Evolutionary conservation across 202 grass and related monocot genomes (phyloP), one percentile per base, ranked within the genome.

Genomic region (Elaeis oleifera): DNA sequence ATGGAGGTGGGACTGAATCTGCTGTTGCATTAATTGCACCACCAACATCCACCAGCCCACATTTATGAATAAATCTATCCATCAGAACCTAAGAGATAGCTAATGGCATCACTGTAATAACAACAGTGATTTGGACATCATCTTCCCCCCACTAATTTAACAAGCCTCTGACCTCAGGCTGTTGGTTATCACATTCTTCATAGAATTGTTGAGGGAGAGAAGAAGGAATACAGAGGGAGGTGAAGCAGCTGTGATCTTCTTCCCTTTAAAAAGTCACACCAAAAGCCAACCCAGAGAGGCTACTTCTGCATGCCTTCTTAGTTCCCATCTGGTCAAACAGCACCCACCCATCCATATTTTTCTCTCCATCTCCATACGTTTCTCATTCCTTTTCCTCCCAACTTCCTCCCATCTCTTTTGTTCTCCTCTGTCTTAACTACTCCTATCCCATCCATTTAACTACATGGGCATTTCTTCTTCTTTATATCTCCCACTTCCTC

Each of bases 231-330:
- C 5, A 13, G 1, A 13, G 6, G 9, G 36, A 44, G 36, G 11
- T 44, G 36, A 44, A 44, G 36, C 36, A 14, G 11, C 36, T 14
- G 8, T 75, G 16, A 50, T 48, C 62, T 31, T 53, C 15, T 28
- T 67, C 31, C 22, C 31, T 65, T 58, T 4, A 16, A 16, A 31
- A 23, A 67, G 68, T 72, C 85, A 81, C 81, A 75, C 74, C 74
- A 86, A 86, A 81, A 69, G 28, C 29, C 39, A 56, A n/a, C 27
- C 44, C 36, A 13, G 36, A 14, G 36, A 62, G 50, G 56, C 60
- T 56, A 51, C 56, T 65, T 78, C 24, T 70, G 53, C 72, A 69
- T 80, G 58, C 44, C 50, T 64, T 13, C 36, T 44, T 11, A 1
- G 32, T 36, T 36, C 6, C 7, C 6, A 1, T 39, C 59, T 50